These are phyloP conservation scores for Torulaspora globosa DNA, from an alignment of 1,139 yeast genomes.

Conservation along the genomic window DNA sequence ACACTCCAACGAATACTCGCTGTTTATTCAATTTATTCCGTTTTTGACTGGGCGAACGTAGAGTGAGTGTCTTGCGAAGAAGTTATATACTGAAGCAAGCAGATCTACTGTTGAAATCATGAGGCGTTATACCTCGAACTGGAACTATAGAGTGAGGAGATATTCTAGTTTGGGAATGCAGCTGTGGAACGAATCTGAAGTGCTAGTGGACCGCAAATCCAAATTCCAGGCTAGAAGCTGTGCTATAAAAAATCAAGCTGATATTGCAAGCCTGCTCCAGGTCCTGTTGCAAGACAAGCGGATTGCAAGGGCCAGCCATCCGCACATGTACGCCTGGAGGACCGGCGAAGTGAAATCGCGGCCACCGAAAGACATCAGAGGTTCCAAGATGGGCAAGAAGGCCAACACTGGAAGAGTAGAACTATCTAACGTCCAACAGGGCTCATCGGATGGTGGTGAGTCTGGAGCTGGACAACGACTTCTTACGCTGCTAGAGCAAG, in stretches of 20 bases:
- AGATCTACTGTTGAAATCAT: background rate
- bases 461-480: constrained; percentile 59
- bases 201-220: constrained; percentile 48
- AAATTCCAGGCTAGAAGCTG: constrained; percentile 59
- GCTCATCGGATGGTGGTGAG: constrained; percentile 61
- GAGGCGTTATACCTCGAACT: background rate
- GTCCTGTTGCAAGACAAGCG: constrained; percentile 45
- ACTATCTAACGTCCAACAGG: constrained; percentile 44
- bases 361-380: constrained; percentile 4
- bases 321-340: constrained; percentile 67
- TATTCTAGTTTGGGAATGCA: constrained; percentile 2
- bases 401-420: background rate
- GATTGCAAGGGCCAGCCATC: constrained; percentile 55
- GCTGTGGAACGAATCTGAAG: constrained; percentile 40
- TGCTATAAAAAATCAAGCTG: constrained; percentile 37
- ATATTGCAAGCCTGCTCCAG: constrained; percentile 42
- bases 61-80: background rate
- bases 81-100: background rate
- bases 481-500: constrained; percentile 47
- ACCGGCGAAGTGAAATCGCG: constrained; percentile 35
- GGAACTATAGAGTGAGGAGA: background rate
- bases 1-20: too few relatives aligned
- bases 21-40: background rate
- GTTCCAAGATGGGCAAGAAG: constrained; percentile 15
- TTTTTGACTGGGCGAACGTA: background rate